A percentile compares a stretch with the other conserved stretches of the same genome.
Evolutionary conservation across 257 asterid genomes (phyloP).

Genomic region (Solanum piurae): DNA sequence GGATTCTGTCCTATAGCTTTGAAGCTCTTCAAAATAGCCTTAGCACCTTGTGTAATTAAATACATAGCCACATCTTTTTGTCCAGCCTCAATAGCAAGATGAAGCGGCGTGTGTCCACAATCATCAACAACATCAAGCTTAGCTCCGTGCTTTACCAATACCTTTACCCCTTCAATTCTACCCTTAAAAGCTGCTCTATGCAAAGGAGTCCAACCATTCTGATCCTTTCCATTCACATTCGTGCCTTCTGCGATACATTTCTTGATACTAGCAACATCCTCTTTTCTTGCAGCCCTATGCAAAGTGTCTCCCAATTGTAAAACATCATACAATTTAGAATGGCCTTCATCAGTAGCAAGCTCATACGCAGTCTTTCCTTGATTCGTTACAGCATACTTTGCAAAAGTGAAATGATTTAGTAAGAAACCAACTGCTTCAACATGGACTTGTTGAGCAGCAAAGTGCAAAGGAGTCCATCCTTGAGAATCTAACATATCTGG

Average conservation of each 20-base stretch:
- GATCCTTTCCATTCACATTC: conserved; percentile 45
- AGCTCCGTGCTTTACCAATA: conserved; percentile 46
- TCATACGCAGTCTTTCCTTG: conserved; percentile 51
- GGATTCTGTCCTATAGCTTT: conserved; percentile 9
- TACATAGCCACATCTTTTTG: conserved; percentile 48
- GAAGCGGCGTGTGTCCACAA: conserved; percentile 51
- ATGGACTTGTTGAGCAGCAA: conserved; percentile 38
- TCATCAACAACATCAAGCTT: conserved; percentile 43
- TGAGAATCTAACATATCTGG: conserved; percentile 22
- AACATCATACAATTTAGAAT: conserved; percentile 25
- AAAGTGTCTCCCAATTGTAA: conserved; percentile 36
- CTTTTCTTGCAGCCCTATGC: conserved; percentile 43
- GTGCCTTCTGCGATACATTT: conserved; percentile 48
- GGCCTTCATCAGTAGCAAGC: conserved; percentile 38
- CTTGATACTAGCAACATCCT: conserved; percentile 37
- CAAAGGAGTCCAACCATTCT: conserved; percentile 71
- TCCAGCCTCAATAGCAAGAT: conserved; percentile 51
- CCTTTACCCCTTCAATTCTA: conserved; percentile 40
- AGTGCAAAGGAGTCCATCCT: conserved; percentile 54
- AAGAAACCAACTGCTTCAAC: conserved; percentile 28
- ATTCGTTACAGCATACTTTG: conserved; percentile 29
- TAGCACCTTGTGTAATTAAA: conserved; percentile 57
- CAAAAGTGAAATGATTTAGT: conserved; percentile 19
- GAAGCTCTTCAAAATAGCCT: conserved; percentile 44
- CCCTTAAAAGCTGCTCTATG: conserved; percentile 68